A percentile compares a stretch with the other conserved stretches of the same genome.
Conservation (phyloP, 768 basidiomycete species). For the Pleurotus citrinopileatus region DNA sequence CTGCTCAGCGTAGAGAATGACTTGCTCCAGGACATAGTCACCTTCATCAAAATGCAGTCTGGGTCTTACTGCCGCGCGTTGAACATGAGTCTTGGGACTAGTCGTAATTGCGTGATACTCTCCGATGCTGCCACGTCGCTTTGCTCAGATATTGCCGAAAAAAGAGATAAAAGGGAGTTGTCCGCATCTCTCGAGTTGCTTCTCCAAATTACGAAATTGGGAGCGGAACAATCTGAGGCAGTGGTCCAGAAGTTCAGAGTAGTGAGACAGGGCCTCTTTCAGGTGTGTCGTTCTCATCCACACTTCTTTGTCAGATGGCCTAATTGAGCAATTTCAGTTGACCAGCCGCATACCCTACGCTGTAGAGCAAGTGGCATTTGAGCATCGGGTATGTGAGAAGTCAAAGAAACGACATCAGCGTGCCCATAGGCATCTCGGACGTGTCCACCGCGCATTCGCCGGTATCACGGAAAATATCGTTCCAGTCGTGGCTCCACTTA, state of each 20-base stretch:
- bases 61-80: neutral
- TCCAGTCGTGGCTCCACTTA: neutral
- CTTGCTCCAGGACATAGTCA: neutral
- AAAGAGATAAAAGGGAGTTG: neutral
- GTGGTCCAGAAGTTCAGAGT: neutral
- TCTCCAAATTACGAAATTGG: neutral
- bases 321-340: neutral
- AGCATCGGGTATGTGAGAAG: neutral
- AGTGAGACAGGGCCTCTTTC: slow-evolving; percentile 1
- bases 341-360: slow-evolving; percentile 6
- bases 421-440: neutral
- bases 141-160: neutral
- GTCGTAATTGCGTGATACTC: slow-evolving; percentile 1
- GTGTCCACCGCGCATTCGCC: neutral
- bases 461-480: neutral
- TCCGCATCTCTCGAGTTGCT: neutral
- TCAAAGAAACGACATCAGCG: neutral
- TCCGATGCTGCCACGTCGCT: neutral
- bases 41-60: neutral
- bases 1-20: slow-evolving; percentile 2
- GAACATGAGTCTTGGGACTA: neutral
- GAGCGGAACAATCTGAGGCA: neutral
- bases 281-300: neutral
- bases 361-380: slow-evolving; percentile 3
- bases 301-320: neutral